These are phyloP conservation scores for Apodospora peruviana DNA, from an alignment of 495 filamentous ascomycete genomes.

Conservation along the genomic window DNA sequence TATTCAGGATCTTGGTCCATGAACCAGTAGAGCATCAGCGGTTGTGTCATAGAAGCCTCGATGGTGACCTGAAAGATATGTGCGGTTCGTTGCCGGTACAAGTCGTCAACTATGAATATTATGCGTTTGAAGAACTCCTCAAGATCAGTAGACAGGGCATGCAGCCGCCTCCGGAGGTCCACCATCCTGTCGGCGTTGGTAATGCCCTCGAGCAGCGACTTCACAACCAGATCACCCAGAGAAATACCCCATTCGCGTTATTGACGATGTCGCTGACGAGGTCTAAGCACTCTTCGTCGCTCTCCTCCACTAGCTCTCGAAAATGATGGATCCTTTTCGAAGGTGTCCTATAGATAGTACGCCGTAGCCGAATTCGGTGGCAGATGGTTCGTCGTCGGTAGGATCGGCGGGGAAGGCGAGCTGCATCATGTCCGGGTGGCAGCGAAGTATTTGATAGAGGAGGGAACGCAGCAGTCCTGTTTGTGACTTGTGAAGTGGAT, in stretches of 20 bases:
- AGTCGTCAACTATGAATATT: neutral
- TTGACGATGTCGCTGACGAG: neutral
- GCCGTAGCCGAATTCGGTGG: too few relatives aligned
- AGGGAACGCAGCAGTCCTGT: neutral
- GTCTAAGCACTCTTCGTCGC: neutral
- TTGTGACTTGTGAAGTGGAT: slow-evolving; percentile 1
- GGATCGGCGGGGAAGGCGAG: neutral
- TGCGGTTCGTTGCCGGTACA: neutral
- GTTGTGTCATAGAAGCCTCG: neutral
- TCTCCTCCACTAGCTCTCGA: neutral
- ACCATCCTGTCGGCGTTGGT: neutral
- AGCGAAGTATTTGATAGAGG: slow-evolving; percentile 2
- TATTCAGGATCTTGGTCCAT: neutral
- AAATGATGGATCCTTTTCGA: neutral
- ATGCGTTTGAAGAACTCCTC: neutral
- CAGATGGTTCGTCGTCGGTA: neutral
- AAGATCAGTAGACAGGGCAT: neutral
- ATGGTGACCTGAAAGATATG: slow-evolving; percentile 1
- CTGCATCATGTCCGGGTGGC: neutral
- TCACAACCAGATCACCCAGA: slow-evolving; percentile 3
- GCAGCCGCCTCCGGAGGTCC: neutral
- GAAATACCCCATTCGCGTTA: slow-evolving; percentile 2
- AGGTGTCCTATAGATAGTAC: neutral
- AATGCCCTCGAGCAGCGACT: neutral
- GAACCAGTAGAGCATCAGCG: slow-evolving; percentile 4